phyloP scores from a whole-genome alignment of 345 rosid genomes.

The Cardamine chenopodiifolia region DNA sequence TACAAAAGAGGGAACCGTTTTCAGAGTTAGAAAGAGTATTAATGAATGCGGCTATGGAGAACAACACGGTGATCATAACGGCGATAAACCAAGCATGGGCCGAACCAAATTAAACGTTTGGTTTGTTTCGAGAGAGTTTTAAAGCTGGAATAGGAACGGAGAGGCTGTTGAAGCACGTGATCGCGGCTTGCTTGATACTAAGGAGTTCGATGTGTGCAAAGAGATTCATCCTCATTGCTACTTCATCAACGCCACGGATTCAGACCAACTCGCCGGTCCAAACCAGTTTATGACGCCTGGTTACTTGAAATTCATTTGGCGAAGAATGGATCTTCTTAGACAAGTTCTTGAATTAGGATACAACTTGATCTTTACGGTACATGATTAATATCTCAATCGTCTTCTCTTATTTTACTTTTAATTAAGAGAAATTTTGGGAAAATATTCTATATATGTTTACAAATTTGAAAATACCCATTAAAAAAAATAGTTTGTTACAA shows the following conservation, averaged over 20 bases:
- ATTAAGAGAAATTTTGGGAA: too few relatives aligned
- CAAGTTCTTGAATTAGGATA: conserved; percentile 58
- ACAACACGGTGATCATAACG: conserved; percentile 62
- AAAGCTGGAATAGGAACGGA: conserved; percentile 48
- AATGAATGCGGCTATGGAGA: conserved; percentile 28
- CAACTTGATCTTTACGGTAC: conserved; percentile 72
- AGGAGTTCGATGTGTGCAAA: conserved; percentile 54
- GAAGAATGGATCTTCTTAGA: conserved; percentile 54
- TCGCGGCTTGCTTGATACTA: conserved; percentile 56
- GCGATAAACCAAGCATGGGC: conserved; percentile 62
- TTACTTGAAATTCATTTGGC: conserved; percentile 73
- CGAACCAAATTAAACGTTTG: conserved; percentile 50
- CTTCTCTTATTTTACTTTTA: neutral
- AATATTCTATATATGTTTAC: too few relatives aligned
- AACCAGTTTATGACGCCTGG: conserved; percentile 59
- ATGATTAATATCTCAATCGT: neutral
- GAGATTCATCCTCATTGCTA: conserved; percentile 58
- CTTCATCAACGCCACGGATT: conserved; percentile 40
- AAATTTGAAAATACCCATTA: too few relatives aligned
- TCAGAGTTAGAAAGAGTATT: conserved; percentile 26
- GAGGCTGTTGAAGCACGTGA: conserved; percentile 52
- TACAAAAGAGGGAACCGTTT: conserved; percentile 2
- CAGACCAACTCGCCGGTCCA: conserved; percentile 44
- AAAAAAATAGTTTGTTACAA: too few relatives aligned
- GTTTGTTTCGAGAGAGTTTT: conserved; percentile 58